Conservation (phyloP, 306 rosid genomes). For the Vigna unguiculata region DNA sequence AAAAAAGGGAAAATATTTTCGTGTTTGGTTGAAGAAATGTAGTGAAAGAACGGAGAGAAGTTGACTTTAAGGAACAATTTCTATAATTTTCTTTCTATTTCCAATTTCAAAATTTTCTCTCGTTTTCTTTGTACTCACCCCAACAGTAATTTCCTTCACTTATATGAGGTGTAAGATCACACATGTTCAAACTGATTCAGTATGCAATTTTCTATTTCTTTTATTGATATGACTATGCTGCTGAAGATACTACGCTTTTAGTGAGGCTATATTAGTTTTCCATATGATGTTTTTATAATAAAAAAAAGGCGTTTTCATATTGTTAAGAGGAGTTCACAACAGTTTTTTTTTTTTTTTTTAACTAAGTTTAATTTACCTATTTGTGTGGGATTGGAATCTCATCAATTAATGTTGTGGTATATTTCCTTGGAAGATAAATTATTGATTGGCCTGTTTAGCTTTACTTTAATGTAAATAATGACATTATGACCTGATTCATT, state of each 20-base stretch:
- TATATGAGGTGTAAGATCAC: background rate
- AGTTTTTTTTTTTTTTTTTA: background rate
- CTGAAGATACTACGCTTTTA: background rate
- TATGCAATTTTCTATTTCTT: background rate
- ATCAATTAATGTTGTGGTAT: background rate
- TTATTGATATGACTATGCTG: conserved; percentile 16
- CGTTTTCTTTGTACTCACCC: background rate
- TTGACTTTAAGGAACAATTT: background rate
- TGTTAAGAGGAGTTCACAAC: background rate
- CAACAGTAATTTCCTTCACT: background rate
- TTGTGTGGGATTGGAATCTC: conserved; percentile 3
- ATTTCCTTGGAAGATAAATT: conserved; percentile 7
- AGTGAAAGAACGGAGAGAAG: background rate
- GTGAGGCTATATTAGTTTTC: background rate
- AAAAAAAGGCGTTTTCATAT: conserved; percentile 1
- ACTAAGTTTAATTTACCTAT: background rate
- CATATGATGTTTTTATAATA: background rate
- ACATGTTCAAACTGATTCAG: background rate
- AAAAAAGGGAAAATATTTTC: background rate
- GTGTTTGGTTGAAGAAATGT: background rate
- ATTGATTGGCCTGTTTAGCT: background rate
- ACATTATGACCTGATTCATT: background rate
- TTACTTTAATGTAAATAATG: background rate
- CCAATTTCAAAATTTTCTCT: background rate
- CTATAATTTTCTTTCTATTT: background rate